Conservation (phyloP, 805 yeast genomes). For the Yamadazyma scolyti region DNA sequence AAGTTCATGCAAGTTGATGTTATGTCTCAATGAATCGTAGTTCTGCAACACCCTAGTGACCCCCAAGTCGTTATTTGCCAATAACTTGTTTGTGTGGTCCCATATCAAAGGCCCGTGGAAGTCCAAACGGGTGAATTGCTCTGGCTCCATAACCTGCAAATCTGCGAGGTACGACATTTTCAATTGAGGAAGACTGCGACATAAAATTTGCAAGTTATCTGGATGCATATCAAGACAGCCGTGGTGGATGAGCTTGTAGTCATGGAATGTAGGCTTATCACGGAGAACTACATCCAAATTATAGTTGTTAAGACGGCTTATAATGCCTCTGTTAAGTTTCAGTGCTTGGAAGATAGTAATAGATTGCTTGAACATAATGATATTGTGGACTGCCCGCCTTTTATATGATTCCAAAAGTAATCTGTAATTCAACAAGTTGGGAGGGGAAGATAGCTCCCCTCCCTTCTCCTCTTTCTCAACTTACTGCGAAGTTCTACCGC, state of each 20-base stretch:
- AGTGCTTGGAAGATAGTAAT: conserved; percentile 11
- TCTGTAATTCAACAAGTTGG: too few relatives aligned
- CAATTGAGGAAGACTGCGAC: conserved; percentile 10
- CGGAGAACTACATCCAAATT: conserved; percentile 9
- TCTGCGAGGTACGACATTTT: conserved; percentile 10
- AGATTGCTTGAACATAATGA: conserved; percentile 11
- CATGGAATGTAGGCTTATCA: conserved; percentile 19
- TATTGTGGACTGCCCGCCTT: too few relatives aligned
- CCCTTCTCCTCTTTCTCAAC: too few relatives aligned
- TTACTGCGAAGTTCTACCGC: too few relatives aligned
- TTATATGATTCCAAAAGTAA: too few relatives aligned
- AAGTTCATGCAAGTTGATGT: conserved; percentile 11
- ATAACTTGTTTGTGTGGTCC: conserved; percentile 36
- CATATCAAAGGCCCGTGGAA: conserved; percentile 23
- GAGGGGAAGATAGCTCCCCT: too few relatives aligned
- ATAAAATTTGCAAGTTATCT: conserved; percentile 24
- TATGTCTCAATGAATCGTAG: conserved; percentile 26
- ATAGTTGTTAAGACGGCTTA: conserved; percentile 6
- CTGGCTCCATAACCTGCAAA: conserved; percentile 9
- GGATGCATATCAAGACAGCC: conserved; percentile 33
- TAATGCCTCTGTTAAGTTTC: conserved; percentile 8
- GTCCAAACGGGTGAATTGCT: conserved; percentile 12
- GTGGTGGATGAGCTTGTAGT: conserved; percentile 23
- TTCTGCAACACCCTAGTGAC: conserved; percentile 38
- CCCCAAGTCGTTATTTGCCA: conserved; percentile 36